phyloP scores from a whole-genome alignment of 1,139 yeast species.

The Hyphopichia buzzinii region DNA sequence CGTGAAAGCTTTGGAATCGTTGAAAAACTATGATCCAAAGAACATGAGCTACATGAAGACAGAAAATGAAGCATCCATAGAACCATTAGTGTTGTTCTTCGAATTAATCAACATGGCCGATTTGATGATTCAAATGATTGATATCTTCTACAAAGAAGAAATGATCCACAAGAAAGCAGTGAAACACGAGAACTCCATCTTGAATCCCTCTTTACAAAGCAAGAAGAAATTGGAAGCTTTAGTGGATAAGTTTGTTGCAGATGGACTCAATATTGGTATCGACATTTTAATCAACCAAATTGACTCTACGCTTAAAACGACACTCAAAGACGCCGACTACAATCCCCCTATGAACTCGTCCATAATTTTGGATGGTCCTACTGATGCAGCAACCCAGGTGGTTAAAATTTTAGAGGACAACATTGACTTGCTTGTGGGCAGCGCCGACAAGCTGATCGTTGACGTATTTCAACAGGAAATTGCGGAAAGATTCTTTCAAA shows the following conservation, averaged over 20 bases:
- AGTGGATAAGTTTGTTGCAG: slow-evolving; percentile 87
- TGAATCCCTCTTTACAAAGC: slow-evolving; percentile 75
- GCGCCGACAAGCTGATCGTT: slow-evolving; percentile 83
- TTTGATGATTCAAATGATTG: slow-evolving; percentile 86
- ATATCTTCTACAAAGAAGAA: slow-evolving; percentile 87
- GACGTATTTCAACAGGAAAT: slow-evolving; percentile 95
- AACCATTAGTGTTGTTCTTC: slow-evolving; percentile 82
- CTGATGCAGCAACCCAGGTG: slow-evolving; percentile 65
- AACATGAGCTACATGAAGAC: slow-evolving; percentile 24
- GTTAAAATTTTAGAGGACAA: slow-evolving; percentile 69
- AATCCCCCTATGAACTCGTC: slow-evolving; percentile 22
- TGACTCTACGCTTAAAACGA: slow-evolving; percentile 32
- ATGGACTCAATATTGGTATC: slow-evolving; percentile 86
- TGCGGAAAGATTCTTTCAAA: slow-evolving; percentile 79
- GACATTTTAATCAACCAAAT: slow-evolving; percentile 83
- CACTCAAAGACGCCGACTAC: slow-evolving; percentile 31
- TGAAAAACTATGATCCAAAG: slow-evolving; percentile 70
- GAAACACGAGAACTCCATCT: slow-evolving; percentile 69
- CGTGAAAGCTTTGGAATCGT: slow-evolving; percentile 68
- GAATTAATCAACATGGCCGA: slow-evolving; percentile 93
- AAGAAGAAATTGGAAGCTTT: slow-evolving; percentile 77
- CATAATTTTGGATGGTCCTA: slow-evolving; percentile 48
- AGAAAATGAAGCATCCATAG: slow-evolving; percentile 45
- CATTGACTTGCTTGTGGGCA: slow-evolving; percentile 69
- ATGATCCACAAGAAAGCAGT: slow-evolving; percentile 60